These are phyloP conservation scores for Excoecaria agallocha DNA, from an alignment of 345 rosid genomes.

Conservation along the genomic window DNA sequence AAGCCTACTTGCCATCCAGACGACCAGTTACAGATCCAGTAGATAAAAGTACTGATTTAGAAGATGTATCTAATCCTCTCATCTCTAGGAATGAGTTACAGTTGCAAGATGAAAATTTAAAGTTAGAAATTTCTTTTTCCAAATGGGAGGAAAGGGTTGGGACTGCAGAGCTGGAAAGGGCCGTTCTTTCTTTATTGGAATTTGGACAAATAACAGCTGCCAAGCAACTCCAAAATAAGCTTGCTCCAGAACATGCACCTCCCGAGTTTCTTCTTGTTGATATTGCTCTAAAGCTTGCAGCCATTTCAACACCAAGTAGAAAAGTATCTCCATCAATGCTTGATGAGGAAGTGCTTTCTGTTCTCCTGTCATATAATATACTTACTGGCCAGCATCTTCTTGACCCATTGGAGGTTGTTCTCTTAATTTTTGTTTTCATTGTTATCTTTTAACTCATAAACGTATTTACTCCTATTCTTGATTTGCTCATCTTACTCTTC, in stretches of 20 bases:
- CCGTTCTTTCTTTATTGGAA: conserved; percentile 87
- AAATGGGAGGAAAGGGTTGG: conserved; percentile 95
- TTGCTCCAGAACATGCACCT: conserved; percentile 69
- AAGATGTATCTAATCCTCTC: conserved; percentile 46
- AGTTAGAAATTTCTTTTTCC: conserved; percentile 68
- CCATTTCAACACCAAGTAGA: conserved; percentile 57
- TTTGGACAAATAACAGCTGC: conserved; percentile 95
- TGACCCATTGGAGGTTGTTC: conserved; percentile 69
- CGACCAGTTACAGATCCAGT: conserved; percentile 50
- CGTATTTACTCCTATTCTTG: not conserved
- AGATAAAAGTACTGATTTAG: conserved; percentile 57
- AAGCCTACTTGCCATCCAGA: conserved; percentile 60
- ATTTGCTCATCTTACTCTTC: not conserved
- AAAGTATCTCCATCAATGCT: conserved; percentile 44
- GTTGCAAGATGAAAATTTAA: conserved; percentile 61
- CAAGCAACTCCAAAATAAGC: conserved; percentile 91
- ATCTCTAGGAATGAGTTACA: conserved; percentile 54
- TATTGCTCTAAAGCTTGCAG: conserved; percentile 80
- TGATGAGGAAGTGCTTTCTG: conserved; percentile 63
- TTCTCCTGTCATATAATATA: conserved; percentile 51
- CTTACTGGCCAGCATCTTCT: conserved; percentile 36
- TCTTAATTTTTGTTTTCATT: conserved; percentile 15
- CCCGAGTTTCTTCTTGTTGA: conserved; percentile 70
- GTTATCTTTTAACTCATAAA: conserved; percentile 6
- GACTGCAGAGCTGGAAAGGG: conserved; percentile 85